Base-by-base conservation (phyloP, 768 basidiomycete genomes). In the Russula emetica region DNA sequence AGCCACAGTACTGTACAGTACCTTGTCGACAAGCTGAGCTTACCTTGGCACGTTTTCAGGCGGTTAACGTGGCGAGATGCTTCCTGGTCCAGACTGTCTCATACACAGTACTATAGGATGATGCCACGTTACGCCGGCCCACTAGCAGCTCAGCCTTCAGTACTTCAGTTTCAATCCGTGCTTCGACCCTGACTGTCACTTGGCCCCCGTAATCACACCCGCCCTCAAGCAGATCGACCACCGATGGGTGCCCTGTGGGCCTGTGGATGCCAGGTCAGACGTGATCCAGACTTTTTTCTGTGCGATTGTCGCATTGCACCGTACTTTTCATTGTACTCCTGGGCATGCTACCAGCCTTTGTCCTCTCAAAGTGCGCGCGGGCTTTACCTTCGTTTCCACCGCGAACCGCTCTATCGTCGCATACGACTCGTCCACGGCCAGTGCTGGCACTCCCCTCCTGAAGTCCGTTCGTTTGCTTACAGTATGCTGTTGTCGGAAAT, bases 151-250 rank as follows among this genome's bases (percentile, higher is more conserved):
- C 16, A 18, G 38, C 14, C 5, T 40, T 40, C 16, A 18, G 24
- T 22, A 13, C 36, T 24, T 49, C 10, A 14, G 13, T 14, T 5
- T 82, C 74, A 76, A 79, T 80, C 2, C 75, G 83, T 59, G 76
- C 80, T 3, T 71, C 72, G 66, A 66, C 65, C 36, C 81, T 82
- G 73, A 82, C 84, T 75, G 75, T 70, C 38, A 69, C 69, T 1
- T 44, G 20, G 18, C 3, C 42, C n/a, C 22, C 9, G n/a, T 22
- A 47, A n/a, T 22, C 14, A 8, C 10, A 11, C 9, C 22, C 5
- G 3, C 4, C 22, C 11, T n/a, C n/a, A 24, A 13, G 22, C 22
- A 22, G 22, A 20, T 42, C 42, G 20, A 42, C 18, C 42, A 42
- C 42, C 20, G 6, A 42, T 42, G 20, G 18, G 42, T 42, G 13